Evolutionary conservation across 2,329 filamentous ascomycete genomes (phyloP), one percentile per base, ranked within the genome.

Genomic region (Penicillium sp.): DNA sequence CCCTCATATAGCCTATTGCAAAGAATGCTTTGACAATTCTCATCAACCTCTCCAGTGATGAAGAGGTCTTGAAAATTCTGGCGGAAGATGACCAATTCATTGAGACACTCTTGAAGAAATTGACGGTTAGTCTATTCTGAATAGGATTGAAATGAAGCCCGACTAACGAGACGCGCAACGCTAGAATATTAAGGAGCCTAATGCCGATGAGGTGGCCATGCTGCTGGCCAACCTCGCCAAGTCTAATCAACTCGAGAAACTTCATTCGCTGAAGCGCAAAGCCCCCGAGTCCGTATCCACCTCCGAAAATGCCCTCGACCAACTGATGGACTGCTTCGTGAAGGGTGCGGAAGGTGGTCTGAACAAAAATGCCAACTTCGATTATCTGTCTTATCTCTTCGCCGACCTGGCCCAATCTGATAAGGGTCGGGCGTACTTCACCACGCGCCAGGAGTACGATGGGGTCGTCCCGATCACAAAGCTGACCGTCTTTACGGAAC

Each of bases 261-360:
- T 96, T 4, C 69, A 91, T 9, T 74, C 76, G 4, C 74, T 86
- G 45, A 86, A 85, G 61, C 85, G 89, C 52, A 72, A 78, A 6
- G 68, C 84, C 0, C 86, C 89, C 2, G 79, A 82, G 45, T 75
- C 77, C n/a, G 78, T 95, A 6, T 82, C 81, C 5, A 85, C 81
- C 1, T 87, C 88, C 32, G 78, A 84, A 28, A 76, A 81, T 48
- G 84, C 88, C 4, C 80, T 97, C 59, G 89, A 96, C 67, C 93
- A 97, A 69, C 75, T 98, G 24, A 82, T 98, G 67, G 93, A 97
- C 67, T 85, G 94, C 59, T 98, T 98, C 65, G 93, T 97, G 64
- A 94, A 93, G 72, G 91, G 91, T 16, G 84, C 87, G 18, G 84
- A 86, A 51, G 86, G 86, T 20, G 76, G 77, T 8, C 89, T 93